Evolutionary conservation across 2,329 filamentous ascomycete species (phyloP), one percentile per base, ranked within the genome.

Genomic region (Xylariales sp.): DNA sequence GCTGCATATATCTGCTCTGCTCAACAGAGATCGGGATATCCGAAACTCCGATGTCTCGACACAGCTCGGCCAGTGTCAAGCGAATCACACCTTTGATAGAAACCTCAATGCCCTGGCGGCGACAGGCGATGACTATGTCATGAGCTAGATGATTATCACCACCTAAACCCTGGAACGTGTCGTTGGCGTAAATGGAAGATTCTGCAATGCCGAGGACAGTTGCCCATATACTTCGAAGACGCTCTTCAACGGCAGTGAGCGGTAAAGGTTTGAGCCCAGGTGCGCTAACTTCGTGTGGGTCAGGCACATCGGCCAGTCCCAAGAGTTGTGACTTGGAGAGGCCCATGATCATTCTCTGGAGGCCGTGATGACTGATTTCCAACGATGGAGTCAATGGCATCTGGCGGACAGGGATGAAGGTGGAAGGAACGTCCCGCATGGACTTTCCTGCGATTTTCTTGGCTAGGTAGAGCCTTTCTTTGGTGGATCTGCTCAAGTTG

Each of bases 381-480:
- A 76, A 61, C 0, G 71, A 71, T 0, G 65, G 60, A 0, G 71
- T 75, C 16, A 76, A 51, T 0, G 74, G 74, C 15, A 78, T 61
- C 9, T 61, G 52, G 33, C 62, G 63, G 16, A 78, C 56, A 0
- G 74, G 73, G 3, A 78, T 62, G 36, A 71, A 76, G 3, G 69
- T 60, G 1, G 63, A 58, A 0, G 70, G 61, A 3, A 72, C 43
- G 31, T 61, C 59, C 34, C 63, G 57, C 35, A 76, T 51, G 0
- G 62, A 63, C 1, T 61, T 58, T 24, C 72, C 63, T 3, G 70
- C 65, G 29, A 69, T 63, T 45, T 66, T 65, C 48, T 66, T 69
- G 1, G 63, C 66, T 12, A 69, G 59, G 14, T 65, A 68, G 0
- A 70, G 56, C 19, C 64, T 63, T 45, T 74, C 66, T 33, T 60